Percentiles rank a stretch among this genome's conserved stretches.
Evolutionary conservation across 2,329 filamentous ascomycete species (phyloP).

Genomic region (Davidsoniella virescens): DNA sequence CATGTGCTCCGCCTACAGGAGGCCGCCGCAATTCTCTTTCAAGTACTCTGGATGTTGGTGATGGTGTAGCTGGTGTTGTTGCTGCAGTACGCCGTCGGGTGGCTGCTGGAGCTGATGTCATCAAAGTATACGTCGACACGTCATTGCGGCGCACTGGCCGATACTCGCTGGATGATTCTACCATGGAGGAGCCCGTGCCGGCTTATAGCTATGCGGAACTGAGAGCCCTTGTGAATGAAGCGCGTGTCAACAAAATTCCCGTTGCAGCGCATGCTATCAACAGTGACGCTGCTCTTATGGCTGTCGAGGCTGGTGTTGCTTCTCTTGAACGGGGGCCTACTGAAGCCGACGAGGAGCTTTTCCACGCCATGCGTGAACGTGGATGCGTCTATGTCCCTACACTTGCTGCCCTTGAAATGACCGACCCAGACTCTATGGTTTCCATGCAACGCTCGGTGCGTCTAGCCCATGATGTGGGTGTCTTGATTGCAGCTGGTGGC

Average conservation of each 20-base stretch:
- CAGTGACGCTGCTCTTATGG: slow-evolving; percentile 27
- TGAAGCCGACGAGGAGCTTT: slow-evolving; percentile 23
- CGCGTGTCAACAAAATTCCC: slow-evolving; percentile 24
- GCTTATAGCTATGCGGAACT: slow-evolving; percentile 34
- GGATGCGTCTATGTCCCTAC: slow-evolving; percentile 36
- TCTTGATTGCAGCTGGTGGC: slow-evolving; percentile 34
- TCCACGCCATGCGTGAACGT: slow-evolving; percentile 28
- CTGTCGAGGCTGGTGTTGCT: slow-evolving; percentile 29
- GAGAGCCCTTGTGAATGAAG: slow-evolving; percentile 32
- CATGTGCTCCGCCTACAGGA: slow-evolving; percentile 29
- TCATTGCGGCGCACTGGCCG: slow-evolving; percentile 21
- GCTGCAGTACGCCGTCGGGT: slow-evolving; percentile 30
- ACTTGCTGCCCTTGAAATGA: slow-evolving; percentile 27
- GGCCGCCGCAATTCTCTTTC: slow-evolving; percentile 27
- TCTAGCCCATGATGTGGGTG: slow-evolving; percentile 28
- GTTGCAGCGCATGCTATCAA: slow-evolving; percentile 29
- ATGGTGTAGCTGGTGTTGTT: slow-evolving; percentile 30
- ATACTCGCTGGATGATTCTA: slow-evolving; percentile 21
- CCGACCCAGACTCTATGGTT: slow-evolving; percentile 17
- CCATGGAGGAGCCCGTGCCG: slow-evolving; percentile 23
- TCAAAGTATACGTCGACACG: slow-evolving; percentile 38
- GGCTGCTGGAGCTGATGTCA: slow-evolving; percentile 31
- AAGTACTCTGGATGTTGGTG: slow-evolving; percentile 23
- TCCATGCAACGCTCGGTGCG: slow-evolving; percentile 25
- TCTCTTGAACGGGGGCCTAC: slow-evolving; percentile 30